These are phyloP conservation scores for Mycena galericulata DNA, from an alignment of 768 basidiomycete species.

Conservation along the genomic window DNA sequence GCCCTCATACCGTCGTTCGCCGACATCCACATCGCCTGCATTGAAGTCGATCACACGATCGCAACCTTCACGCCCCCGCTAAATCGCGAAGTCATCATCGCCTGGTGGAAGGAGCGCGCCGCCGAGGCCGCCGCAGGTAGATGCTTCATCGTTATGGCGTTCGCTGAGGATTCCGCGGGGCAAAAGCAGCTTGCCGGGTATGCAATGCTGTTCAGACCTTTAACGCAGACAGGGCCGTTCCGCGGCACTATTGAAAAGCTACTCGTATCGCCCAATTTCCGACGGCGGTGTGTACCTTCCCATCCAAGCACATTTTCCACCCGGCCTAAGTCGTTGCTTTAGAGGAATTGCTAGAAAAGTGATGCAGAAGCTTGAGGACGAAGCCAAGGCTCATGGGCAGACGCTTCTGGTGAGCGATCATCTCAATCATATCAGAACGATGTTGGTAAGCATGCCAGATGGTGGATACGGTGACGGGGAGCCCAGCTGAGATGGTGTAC, in stretches of 20 bases:
- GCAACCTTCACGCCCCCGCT: too few relatives aligned
- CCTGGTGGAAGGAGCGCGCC: conserved; percentile 18
- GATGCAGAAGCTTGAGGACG: conserved; percentile 23
- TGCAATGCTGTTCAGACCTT: conserved; percentile 20
- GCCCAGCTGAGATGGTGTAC: conserved; percentile 23
- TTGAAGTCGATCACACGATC: conserved; percentile 26
- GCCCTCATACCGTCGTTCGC: conserved; percentile 24
- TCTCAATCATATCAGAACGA: neutral
- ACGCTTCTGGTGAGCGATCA: conserved; percentile 12
- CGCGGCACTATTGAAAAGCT: conserved; percentile 27
- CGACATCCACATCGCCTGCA: conserved; percentile 34
- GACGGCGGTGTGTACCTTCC: conserved; percentile 8
- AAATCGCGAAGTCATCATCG: conserved; percentile 13
- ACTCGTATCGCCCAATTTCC: conserved; percentile 27
- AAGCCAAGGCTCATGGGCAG: conserved; percentile 10
- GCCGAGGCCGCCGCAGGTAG: neutral
- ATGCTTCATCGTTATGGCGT: conserved; percentile 19
- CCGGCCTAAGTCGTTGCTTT: neutral
- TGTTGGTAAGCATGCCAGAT: neutral
- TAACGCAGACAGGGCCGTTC: conserved; percentile 19
- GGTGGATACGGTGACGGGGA: conserved; percentile 22
- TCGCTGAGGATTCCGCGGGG: neutral
- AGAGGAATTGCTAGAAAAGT: conserved; percentile 20
- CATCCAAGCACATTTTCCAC: neutral
- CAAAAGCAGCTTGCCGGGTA: conserved; percentile 5